Evolutionary conservation across 192 early-diverging fungal species (phyloP).

Genomic region (Globomyces pollinis-pini): DNA sequence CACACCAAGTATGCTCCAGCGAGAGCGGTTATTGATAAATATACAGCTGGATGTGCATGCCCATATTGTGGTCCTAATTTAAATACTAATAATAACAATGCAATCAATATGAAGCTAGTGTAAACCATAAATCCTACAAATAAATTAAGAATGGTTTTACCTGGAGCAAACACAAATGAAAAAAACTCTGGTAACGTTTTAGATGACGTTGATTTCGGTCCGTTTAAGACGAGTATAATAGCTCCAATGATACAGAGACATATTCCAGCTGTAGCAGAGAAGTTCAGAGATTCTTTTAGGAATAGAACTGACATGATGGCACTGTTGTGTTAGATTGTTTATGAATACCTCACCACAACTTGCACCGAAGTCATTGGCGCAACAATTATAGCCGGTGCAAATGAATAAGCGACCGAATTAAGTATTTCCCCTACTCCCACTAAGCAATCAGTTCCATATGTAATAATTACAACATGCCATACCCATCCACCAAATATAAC

Average conservation of each 20-base stretch:
- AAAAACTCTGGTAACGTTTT: slow-evolving; percentile 39
- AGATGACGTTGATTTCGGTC: slow-evolving; percentile 33
- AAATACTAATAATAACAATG: slow-evolving; percentile 34
- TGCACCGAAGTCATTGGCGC: slow-evolving; percentile 82
- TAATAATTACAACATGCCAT: slow-evolving; percentile 63
- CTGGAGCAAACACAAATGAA: slow-evolving; percentile 45
- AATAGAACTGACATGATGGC: slow-evolving; percentile 52
- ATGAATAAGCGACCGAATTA: slow-evolving; percentile 93
- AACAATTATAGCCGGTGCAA: slow-evolving; percentile 89
- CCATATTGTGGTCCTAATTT: slow-evolving; percentile 54
- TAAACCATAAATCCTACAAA: slow-evolving; percentile 44
- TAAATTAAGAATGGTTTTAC: slow-evolving; percentile 17
- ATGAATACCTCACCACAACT: slow-evolving; percentile 70
- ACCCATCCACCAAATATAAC: slow-evolving; percentile 82
- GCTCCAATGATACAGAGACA: slow-evolving; percentile 56
- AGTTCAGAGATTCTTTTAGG: slow-evolving; percentile 50
- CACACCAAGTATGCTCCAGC: slow-evolving; percentile 40
- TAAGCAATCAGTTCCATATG: no score
- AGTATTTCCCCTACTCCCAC: slow-evolving; percentile 85
- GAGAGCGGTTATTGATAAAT: slow-evolving; percentile 40
- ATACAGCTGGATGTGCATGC: slow-evolving; percentile 38
- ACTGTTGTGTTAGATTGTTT: slow-evolving; percentile 26
- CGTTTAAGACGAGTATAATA: slow-evolving; percentile 44
- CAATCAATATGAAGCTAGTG: slow-evolving; percentile 30
- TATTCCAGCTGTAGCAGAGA: slow-evolving; percentile 55